Percentiles rank a stretch among this genome's conserved stretches.
These are phyloP conservation scores for Melaleuca alternifolia DNA, from an alignment of 345 rosid species.

Conservation along the genomic window DNA sequence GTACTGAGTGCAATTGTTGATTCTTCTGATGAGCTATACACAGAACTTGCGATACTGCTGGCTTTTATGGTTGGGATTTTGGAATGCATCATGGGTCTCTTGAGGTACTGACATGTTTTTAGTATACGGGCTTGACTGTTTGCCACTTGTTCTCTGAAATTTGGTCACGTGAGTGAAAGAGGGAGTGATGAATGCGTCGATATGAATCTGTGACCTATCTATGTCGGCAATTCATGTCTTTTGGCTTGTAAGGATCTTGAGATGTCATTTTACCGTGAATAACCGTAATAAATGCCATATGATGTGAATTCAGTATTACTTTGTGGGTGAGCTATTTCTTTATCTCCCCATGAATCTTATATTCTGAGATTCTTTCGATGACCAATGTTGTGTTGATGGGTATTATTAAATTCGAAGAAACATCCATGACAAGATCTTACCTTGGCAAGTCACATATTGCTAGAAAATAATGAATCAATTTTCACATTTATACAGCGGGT, in stretches of 20 bases:
- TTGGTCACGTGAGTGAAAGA: not conserved
- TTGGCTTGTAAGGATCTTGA: not conserved
- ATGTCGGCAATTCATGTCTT: not conserved
- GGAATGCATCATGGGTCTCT: slow-evolving; percentile 89
- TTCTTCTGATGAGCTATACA: slow-evolving; percentile 59
- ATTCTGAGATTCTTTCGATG: not conserved
- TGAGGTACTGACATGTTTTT: slow-evolving; percentile 39
- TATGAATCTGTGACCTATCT: not conserved
- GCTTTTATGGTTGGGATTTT: slow-evolving; percentile 90
- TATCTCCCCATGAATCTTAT: not conserved
- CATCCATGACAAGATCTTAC: not conserved
- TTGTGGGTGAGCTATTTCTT: not conserved
- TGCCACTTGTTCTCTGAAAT: not conserved
- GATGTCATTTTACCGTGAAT: not conserved
- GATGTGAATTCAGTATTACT: too few species aligned
- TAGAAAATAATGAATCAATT: not conserved
- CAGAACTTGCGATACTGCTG: slow-evolving; percentile 85
- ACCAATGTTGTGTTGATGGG: not conserved
- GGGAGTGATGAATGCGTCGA: not conserved
- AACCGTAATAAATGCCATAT: not conserved
- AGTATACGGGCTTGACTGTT: too few species aligned
- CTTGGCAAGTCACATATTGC: not conserved
- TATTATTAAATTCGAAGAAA: not conserved
- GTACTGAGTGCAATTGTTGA: slow-evolving; percentile 60
- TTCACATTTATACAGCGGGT: not conserved